Evolutionary conservation across 2,329 filamentous ascomycete genomes (phyloP), one percentile per base, ranked within the genome.

Genomic region (Cladobotryum protrusum): DNA sequence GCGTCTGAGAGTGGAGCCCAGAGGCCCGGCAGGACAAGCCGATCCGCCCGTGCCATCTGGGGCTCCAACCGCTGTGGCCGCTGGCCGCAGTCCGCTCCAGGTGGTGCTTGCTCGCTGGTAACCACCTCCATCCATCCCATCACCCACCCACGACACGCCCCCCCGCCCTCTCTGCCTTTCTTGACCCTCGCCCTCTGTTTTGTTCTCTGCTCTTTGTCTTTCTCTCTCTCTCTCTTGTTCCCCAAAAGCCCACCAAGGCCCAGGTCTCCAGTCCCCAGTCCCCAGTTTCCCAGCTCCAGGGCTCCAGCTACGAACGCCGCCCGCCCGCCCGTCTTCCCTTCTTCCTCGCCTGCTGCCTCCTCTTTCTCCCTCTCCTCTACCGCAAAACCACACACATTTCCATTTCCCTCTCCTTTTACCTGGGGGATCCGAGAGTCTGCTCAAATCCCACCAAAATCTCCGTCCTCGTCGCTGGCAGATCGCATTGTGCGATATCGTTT

Each of bases 11-110:
- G 53, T 54, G 53, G 53, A 39, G 48, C 50, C 43, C 18, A 14
- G 17, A 49, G 48, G 48, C 52, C 54, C 49, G 54, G 54, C 52
- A 56, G 45, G 52, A 46, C 53, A 53, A 48, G 54, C 54, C 54
- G 54, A 56, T 56, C 50, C 54, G 49, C 54, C 53, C 53, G 54
- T 55, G 43, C 50, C 40, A 39, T 19, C 17, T 20, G 45, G 51
- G 51, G 51, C 51, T 40, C 49, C 51, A 33, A 37, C 44, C 39
- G 50, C 52, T 54, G 49, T 46, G 52, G 52, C 47, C 51, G 49
- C 49, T 51, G 49, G 17, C 49, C 49, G 49, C 33, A 17, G 40
- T 20, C 40, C 40, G 40, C 48, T 50, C 24, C 24, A 29, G 24
- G 24, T 29, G 20, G 20, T 37, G 13, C 35, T 17, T 37, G 35